A percentile compares a stretch with the other conserved stretches of the same genome.
Conservation (phyloP, 2,329 filamentous ascomycete genomes). For the Dryadomyces sulphureus region DNA sequence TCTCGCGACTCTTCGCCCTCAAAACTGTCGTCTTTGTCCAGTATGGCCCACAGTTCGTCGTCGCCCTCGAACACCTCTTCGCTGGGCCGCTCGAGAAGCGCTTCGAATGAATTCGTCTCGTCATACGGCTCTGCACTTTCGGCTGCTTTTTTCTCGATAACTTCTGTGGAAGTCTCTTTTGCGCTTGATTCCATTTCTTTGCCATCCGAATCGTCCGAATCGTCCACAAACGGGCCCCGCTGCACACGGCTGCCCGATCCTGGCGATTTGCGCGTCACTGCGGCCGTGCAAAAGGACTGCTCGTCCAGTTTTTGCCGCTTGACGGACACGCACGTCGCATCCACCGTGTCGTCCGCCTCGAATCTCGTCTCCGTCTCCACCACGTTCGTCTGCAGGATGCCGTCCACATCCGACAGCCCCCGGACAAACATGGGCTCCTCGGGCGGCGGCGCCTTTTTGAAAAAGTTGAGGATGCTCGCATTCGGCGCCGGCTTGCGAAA, state of each 20-base stretch:
- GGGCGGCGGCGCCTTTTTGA: constrained; percentile 51
- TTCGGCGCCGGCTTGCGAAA: constrained; percentile 1
- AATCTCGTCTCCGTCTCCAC: not conserved
- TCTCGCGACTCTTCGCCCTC: constrained; percentile 34
- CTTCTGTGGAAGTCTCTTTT: not conserved
- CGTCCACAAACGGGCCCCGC: constrained; percentile 51
- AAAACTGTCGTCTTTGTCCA: constrained; percentile 29
- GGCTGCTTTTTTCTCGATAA: not conserved
- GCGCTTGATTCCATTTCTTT: not conserved
- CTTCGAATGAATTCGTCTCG: not conserved
- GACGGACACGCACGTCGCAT: not conserved
- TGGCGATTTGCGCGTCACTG: constrained; percentile 26
- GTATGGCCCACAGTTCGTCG: constrained; percentile 24
- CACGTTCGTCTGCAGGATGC: not conserved
- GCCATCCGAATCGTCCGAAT: constrained; percentile 15
- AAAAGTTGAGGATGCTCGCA: constrained; percentile 57
- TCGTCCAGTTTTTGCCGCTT: constrained; percentile 4
- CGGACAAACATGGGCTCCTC: constrained; percentile 42
- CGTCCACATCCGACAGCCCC: not conserved
- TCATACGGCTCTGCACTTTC: not conserved
- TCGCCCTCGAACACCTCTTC: constrained; percentile 2
- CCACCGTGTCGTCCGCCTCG: not conserved
- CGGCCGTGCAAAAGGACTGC: not conserved
- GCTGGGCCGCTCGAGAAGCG: not conserved
- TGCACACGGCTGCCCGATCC: constrained; percentile 7